Base-by-base conservation (phyloP, 176 grass and related monocot genomes). In the Oryza rufipogon region DNA sequence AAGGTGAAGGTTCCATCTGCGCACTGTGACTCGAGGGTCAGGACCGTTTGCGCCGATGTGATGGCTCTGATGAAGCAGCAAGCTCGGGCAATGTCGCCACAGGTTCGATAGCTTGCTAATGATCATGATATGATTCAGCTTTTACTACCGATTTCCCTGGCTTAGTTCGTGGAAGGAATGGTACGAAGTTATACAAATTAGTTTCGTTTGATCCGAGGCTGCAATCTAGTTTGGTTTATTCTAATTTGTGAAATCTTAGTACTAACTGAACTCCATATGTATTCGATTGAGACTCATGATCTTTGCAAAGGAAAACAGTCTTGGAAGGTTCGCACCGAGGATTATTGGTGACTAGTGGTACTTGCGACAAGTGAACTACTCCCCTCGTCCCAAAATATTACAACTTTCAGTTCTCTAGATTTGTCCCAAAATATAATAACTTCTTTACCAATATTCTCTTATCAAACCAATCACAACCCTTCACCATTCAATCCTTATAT, bases 1-100 rank as follows among this genome's bases (percentile, higher is more conserved):
- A 93, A 92, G 73, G 89, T 98, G 73, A 95, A 98, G 70, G 91
- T 92, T 26, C 96, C 93, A 46, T 92, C 89, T 16, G 82, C 91
- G 11, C 96, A 95, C 69, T 98, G 96, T 36, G 91, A 98, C 73
- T 93, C 83, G 0, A 70, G 93, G 79, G 86, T 95, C 72, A 90
- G 87, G 78, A 93, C 93, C 0, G 23, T 98, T 9, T 78, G 87
- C 52, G 87, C 87, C 9, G 88, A 98, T 68, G 87, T 98, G 46
- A 95, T 93, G 93, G 66, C 85, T 34, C 13, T 98, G 56, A 80
- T 95, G 86, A 98, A 95, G 80, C 46, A 74, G 60, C 89, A 91
- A 86, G 89, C 81, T 9, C 70, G 76, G 41, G 73, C 80, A 0
- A 85, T 98, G 89, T 92, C 93, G 32, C 91, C 92, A 48, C 91